These are phyloP conservation scores for Basipetospora sp. DNA, from an alignment of 2,329 filamentous ascomycete species.

Conservation along the genomic window DNA sequence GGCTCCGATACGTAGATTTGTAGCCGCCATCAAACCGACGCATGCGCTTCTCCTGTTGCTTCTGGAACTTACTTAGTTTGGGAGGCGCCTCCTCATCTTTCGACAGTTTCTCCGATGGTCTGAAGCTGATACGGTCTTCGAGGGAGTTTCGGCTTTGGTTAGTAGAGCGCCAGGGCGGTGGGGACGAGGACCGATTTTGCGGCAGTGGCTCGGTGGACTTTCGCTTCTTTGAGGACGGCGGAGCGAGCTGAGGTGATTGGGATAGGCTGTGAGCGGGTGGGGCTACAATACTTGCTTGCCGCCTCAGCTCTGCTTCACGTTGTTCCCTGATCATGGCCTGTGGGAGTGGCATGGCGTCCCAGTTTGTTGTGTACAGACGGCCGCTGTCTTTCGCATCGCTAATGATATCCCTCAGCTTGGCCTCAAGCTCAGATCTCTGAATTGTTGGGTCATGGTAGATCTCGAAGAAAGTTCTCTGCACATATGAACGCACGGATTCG, in stretches of 20 bases:
- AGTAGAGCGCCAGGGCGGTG: slow-evolving; percentile 63
- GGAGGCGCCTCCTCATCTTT: slow-evolving; percentile 27
- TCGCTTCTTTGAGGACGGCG: slow-evolving; percentile 52
- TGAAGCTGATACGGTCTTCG: slow-evolving; percentile 61
- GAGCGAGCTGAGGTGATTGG: slow-evolving; percentile 6
- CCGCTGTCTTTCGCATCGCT: slow-evolving; percentile 62
- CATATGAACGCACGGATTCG: slow-evolving; percentile 69
- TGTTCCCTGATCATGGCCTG: slow-evolving; percentile 69
- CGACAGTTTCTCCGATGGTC: slow-evolving; percentile 27
- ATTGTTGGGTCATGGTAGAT: slow-evolving; percentile 53
- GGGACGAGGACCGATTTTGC: slow-evolving; percentile 32
- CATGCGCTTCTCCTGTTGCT: slow-evolving; percentile 73
- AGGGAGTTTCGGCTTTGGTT: slow-evolving; percentile 38
- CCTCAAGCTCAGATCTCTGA: slow-evolving; percentile 57
- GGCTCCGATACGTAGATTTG: slow-evolving; percentile 39
- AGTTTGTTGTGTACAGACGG: slow-evolving; percentile 60
- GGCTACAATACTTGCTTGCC: slow-evolving; percentile 21
- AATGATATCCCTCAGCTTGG: slow-evolving; percentile 74
- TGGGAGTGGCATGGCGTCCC: slow-evolving; percentile 69
- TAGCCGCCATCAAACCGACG: slow-evolving; percentile 67
- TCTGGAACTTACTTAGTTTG: slow-evolving; percentile 74
- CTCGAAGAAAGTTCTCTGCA: slow-evolving; percentile 72
- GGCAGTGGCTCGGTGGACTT: slow-evolving; percentile 57
- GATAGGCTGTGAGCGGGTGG: slow-evolving; percentile 11
- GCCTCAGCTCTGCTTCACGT: slow-evolving; percentile 36